phyloP scores from a whole-genome alignment of 176 grass and related monocot genomes.

The Musa troglodytarum region DNA sequence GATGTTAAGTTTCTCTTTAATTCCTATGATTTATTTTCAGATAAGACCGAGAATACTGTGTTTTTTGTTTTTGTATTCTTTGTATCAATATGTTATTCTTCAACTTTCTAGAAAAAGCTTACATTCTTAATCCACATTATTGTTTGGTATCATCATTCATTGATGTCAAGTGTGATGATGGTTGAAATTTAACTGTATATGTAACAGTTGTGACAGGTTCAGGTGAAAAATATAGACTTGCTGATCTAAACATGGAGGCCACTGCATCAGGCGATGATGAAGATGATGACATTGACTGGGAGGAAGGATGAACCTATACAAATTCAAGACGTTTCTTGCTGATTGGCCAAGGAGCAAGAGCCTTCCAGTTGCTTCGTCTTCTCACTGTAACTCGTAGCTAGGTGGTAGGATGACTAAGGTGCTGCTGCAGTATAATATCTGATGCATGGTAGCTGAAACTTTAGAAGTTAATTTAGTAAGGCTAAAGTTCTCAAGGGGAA shows the following conservation, averaged over 20 bases:
- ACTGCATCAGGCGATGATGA: conserved; percentile 69
- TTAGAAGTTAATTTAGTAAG: not conserved
- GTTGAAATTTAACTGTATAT: conserved; percentile 5
- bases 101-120: not conserved
- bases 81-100: too few species aligned
- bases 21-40: not conserved
- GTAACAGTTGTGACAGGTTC: conserved; percentile 32
- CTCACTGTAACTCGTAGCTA: not conserved
- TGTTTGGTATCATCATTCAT: not conserved
- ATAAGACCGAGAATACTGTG: not conserved
- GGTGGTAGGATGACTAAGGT: not conserved
- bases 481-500: not conserved
- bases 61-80: too few species aligned
- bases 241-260: conserved; percentile 74
- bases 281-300: conserved; percentile 65
- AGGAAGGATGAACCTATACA: conserved; percentile 51
- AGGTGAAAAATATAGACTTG: conserved; percentile 51
- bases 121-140: not conserved
- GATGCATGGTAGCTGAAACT: not conserved
- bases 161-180: not conserved
- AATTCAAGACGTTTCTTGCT: not conserved
- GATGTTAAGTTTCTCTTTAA: not conserved
- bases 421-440: not conserved
- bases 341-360: not conserved
- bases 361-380: not conserved